A percentile compares a stretch with the other conserved stretches of the same genome.
Evolutionary conservation across 768 basidiomycete species (phyloP).

Genomic region (Serpula lacrymans): DNA sequence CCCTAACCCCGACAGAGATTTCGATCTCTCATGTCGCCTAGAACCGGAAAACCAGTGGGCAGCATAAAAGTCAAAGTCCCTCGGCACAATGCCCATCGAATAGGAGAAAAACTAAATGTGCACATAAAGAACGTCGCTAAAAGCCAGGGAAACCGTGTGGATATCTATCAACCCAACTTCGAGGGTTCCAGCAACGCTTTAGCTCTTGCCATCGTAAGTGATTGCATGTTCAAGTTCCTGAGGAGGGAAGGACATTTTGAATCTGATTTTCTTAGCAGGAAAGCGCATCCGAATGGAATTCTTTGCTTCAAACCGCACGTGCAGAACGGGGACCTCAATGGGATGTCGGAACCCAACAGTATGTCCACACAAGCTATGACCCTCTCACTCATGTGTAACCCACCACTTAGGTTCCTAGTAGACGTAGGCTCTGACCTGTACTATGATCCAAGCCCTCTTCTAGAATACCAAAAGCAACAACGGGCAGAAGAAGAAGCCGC

Average conservation of each 20-base stretch:
- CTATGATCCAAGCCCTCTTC: conserved; percentile 64
- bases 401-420: conserved; percentile 61
- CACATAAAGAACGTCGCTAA: conserved; percentile 58
- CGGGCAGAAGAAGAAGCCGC: conserved; percentile 23
- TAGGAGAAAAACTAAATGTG: conserved; percentile 58
- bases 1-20: conserved; percentile 4
- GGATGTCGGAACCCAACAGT: conserved; percentile 88
- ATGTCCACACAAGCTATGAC: conserved; percentile 24
- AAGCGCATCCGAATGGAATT: conserved; percentile 86
- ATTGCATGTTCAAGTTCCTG: neutral
- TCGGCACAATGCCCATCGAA: conserved; percentile 69
- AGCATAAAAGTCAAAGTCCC: conserved; percentile 65
- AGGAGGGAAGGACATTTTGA: neutral
- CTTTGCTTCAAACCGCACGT: conserved; percentile 69
- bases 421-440: conserved; percentile 71
- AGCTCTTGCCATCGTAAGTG: conserved; percentile 63
- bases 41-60: conserved; percentile 50
- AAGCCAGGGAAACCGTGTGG: conserved; percentile 45
- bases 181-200: conserved; percentile 44
- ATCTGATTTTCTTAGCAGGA: conserved; percentile 41
- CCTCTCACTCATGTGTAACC: neutral
- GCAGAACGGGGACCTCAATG: conserved; percentile 84
- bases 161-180: conserved; percentile 59
- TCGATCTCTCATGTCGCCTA: conserved; percentile 61
- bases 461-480: conserved; percentile 44